Conservation (phyloP, 176 grass and related monocot species). For the Alopecurus myosuroides region DNA sequence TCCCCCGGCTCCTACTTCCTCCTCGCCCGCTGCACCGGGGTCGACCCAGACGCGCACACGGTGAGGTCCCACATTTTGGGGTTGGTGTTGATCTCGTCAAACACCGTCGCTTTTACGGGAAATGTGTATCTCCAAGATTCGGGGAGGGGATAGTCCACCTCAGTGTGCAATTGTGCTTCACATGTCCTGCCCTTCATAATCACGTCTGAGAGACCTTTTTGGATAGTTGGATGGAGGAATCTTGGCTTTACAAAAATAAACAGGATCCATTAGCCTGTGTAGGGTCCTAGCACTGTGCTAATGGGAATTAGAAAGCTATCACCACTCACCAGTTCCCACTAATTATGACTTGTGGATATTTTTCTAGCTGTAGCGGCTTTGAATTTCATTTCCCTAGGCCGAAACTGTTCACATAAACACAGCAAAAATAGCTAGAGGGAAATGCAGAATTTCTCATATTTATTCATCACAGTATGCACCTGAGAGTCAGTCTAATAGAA, state of each 20-base stretch:
- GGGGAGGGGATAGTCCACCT: neutral
- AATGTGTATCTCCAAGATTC: slow-evolving; percentile 3
- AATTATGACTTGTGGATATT: neutral
- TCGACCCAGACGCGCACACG: slow-evolving; percentile 63
- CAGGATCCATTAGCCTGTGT: neutral
- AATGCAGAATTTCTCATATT: neutral
- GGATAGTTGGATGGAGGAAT: neutral
- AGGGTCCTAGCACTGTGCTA: neutral
- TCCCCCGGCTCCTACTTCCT: slow-evolving; percentile 81
- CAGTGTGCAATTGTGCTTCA: neutral
- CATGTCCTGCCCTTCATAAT: neutral
- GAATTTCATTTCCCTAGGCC: neutral
- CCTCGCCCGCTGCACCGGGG: slow-evolving; percentile 68
- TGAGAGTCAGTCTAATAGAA: neutral
- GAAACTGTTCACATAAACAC: neutral
- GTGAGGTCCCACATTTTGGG: slow-evolving; percentile 31
- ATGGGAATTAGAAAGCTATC: neutral
- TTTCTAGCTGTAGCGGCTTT: neutral
- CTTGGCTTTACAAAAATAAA: neutral
- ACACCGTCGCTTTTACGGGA: neutral
- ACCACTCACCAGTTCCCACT: neutral
- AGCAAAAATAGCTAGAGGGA: neutral
- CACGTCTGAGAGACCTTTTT: neutral
- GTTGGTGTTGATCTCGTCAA: neutral
- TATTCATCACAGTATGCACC: neutral